A percentile compares a stretch with the other conserved stretches of the same genome.
Conservation (phyloP, 495 filamentous ascomycete genomes). For the Lophiotrema nucula region DNA sequence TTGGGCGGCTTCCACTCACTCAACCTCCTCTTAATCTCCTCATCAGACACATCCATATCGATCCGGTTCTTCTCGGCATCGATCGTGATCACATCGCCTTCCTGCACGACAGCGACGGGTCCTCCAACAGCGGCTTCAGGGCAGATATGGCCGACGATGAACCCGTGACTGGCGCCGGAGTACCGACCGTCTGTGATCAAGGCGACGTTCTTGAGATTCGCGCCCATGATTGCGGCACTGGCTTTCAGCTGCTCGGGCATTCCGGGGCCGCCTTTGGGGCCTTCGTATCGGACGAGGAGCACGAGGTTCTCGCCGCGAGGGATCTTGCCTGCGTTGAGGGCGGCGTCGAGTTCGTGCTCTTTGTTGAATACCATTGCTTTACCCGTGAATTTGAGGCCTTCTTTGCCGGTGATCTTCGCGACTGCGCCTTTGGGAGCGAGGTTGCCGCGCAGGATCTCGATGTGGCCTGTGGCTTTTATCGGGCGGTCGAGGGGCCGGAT, state of each 20-base stretch:
- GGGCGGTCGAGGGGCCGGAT: slow-evolving; percentile 79
- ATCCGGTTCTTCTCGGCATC: slow-evolving; percentile 77
- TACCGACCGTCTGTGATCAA: slow-evolving; percentile 94
- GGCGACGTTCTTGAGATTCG: slow-evolving; percentile 81
- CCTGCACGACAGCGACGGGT: slow-evolving; percentile 73
- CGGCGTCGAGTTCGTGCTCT: slow-evolving; percentile 73
- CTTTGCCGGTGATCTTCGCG: slow-evolving; percentile 97
- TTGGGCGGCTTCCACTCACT: slow-evolving; percentile 71
- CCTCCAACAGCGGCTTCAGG: slow-evolving; percentile 86
- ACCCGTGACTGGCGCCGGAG: slow-evolving; percentile 86
- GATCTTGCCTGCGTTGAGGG: slow-evolving; percentile 68
- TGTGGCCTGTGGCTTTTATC: slow-evolving; percentile 84
- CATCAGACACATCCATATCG: slow-evolving; percentile 69
- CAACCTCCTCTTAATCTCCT: slow-evolving; percentile 67
- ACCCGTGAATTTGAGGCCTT: slow-evolving; percentile 79
- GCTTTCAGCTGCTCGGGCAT: slow-evolving; percentile 98
- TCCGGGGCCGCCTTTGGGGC: slow-evolving; percentile 90
- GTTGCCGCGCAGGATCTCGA: slow-evolving; percentile 88
- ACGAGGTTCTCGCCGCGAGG: slow-evolving; percentile 83
- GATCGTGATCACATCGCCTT: slow-evolving; percentile 86
- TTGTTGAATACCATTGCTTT: slow-evolving; percentile 89
- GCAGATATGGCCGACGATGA: slow-evolving; percentile 93
- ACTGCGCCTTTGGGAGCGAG: slow-evolving; percentile 89
- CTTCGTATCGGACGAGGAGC: slow-evolving; percentile 90
- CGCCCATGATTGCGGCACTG: slow-evolving; percentile 88